Evolutionary conservation across 345 rosid species (phyloP), one percentile per base, ranked within the genome.

Genomic region (Eucalyptus curtisii): DNA sequence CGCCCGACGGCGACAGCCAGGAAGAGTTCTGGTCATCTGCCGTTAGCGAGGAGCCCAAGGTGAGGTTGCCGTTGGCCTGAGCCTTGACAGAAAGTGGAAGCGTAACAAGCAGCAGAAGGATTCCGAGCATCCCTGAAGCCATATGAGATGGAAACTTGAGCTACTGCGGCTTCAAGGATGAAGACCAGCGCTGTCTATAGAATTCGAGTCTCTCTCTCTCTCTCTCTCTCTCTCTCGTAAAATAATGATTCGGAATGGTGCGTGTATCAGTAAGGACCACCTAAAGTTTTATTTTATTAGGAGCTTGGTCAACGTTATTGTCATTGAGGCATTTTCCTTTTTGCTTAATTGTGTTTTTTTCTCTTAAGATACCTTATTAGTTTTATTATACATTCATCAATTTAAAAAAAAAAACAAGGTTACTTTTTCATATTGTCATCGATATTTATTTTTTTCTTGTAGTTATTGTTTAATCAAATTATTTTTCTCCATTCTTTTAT

Each of bases 1-100:
- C 94, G 4, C 94, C 92, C 2, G 94, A 92, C 5, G 90, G 92
- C 0, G 95, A 94, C 66, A 61, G 10, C 96, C 95, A 91, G 16
- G 31, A 47, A 27, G 91, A 76, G 88, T 66, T 68, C 14, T 15
- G 68, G n/a, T 71, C 48, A 7, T 42, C 37, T 19, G 94, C 94
- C 9, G 86, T 79, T n/a, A 94, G 84, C 30, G 89, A 88, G 64
- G 88, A 57, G 27, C 92, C 93, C 80, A 85, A 50, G 27, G 91
- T 37, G 31, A 86, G 33, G 80, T 90, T 92, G 8, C 79, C 30
- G 86, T 88, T 14, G 27, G 87, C 45, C 57, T 93, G 95, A 49
- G 93, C 90, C 10, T 19, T 12, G 53, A 49, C n/a, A 7, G 82
- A 85, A 81, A 50, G 42, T 6, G 92, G 90, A 85, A 92, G 68